Base-by-base conservation (phyloP, 2,329 filamentous ascomycete genomes). In the Aspergillus glaucus region DNA sequence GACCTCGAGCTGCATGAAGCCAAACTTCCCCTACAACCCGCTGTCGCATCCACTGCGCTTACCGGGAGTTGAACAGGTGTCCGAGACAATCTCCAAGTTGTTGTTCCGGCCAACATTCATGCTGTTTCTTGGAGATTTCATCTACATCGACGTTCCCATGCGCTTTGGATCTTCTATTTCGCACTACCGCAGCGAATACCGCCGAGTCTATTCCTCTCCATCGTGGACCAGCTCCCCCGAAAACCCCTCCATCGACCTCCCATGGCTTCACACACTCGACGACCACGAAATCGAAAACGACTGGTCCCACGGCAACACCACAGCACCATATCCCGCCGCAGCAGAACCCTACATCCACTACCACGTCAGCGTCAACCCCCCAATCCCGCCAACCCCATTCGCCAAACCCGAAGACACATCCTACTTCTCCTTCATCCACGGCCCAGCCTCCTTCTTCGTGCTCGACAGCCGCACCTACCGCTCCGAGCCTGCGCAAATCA, bases 211-310 rank as follows among this genome's bases (percentile, higher is more conserved):
- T 63, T 86, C 88, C 0, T 95, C 91, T 2, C 92, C 92, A 0
- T 92, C 95, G 55, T 98, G 93, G 93, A 76, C 54, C 12, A 50
- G 80, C 1, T 74, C 82, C 0, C 83, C 87, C 9, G 82, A 82
- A 1, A 78, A 86, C 57, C 84, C 89, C 48, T 62, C 67, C 21
- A 64, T 69, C 21, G 59, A 67, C 44, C 75, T 97, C n/a, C 94
- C 91, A 59, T 98, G 93, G 93, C 88, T 97, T 41, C 93, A 98
- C 62, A 91, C 95, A 2, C 80, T 96, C 6, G 93, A 98, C 63
- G 93, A 98, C 65, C 93, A 98, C 62, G 93, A 98, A 65, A 96
- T 98, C 53, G 80, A 81, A 4, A 97, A 98, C 59, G 93, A 97
- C 70, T 97, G 91, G 90, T 67, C 68, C 26, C 83, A 86, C 51